Evolutionary conservation across 208 protist genomes (phyloP).

Genomic region (Trypanosoma rangeli): DNA sequence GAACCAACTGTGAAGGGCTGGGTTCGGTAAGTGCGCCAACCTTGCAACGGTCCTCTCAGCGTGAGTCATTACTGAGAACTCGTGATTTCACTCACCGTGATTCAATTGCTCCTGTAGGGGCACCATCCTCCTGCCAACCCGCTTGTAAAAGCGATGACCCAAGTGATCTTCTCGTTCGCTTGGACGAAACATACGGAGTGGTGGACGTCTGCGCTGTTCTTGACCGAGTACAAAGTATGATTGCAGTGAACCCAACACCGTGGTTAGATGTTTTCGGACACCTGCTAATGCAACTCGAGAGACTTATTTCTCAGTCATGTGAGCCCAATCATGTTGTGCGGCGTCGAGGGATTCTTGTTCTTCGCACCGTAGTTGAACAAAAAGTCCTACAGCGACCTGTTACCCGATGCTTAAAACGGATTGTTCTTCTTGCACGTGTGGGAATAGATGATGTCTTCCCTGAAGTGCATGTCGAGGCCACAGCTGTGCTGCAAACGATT

Average conservation of each 20-base stretch:
- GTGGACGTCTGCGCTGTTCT: slow-evolving; percentile 19
- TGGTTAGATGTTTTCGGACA: slow-evolving; percentile 22
- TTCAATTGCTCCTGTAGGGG: background rate
- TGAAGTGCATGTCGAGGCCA: slow-evolving; percentile 65
- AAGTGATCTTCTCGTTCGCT: slow-evolving; percentile 10
- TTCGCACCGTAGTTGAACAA: slow-evolving; percentile 34
- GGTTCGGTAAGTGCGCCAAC: background rate
- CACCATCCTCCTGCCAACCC: background rate
- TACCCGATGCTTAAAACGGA: slow-evolving; percentile 33
- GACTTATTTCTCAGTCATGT: slow-evolving; percentile 18
- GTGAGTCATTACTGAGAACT: background rate
- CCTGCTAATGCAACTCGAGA: slow-evolving; percentile 36
- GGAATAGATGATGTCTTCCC: slow-evolving; percentile 82
- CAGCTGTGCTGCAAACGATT: slow-evolving; percentile 32
- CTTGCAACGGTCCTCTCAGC: background rate
- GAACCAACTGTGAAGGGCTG: background rate
- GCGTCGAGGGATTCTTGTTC: slow-evolving; percentile 26
- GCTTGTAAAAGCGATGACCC: slow-evolving; percentile 1
- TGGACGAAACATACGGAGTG: slow-evolving; percentile 9
- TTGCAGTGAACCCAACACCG: slow-evolving; percentile 7
- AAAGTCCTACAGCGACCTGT: slow-evolving; percentile 22
- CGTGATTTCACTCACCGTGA: background rate
- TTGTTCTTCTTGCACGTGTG: slow-evolving; percentile 41
- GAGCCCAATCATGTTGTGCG: slow-evolving; percentile 50
- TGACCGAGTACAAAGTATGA: slow-evolving; percentile 20